Conservation (phyloP, 1,284 basidiomycete species). For the Hortiboletus rubellus region DNA sequence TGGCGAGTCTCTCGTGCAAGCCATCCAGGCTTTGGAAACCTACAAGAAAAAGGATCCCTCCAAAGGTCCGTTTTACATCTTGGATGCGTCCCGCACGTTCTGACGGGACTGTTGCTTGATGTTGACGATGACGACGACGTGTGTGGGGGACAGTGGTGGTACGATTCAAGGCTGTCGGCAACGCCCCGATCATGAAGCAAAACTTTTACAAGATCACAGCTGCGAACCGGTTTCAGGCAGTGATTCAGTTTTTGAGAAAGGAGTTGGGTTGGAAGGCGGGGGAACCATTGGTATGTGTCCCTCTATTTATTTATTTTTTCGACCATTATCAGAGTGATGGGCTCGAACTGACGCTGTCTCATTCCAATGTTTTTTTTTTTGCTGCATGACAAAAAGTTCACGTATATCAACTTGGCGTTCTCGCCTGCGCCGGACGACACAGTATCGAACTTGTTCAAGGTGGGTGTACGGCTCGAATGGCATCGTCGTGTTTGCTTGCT, state of each 20-base stretch:
- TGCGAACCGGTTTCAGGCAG: constrained; percentile 92
- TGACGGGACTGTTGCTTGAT: neutral
- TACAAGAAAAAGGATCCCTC: constrained; percentile 84
- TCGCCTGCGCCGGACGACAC: constrained; percentile 84
- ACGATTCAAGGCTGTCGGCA: constrained; percentile 97
- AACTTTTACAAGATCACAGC: constrained; percentile 98
- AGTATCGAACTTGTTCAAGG: constrained; percentile 86
- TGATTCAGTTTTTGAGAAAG: constrained; percentile 90
- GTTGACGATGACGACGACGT: neutral
- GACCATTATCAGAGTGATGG: neutral
- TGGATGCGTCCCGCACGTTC: neutral
- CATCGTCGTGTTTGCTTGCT: constrained; percentile 2
- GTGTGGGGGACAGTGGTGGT: constrained; percentile 73
- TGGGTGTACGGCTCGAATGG: constrained; percentile 24
- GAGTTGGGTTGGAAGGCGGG: constrained; percentile 87
- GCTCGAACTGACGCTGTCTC: neutral
- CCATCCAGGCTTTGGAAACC: constrained; percentile 70
- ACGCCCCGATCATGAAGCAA: constrained; percentile 98
- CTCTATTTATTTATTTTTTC: neutral
- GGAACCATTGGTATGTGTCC: constrained; percentile 77
- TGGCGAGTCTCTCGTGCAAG: constrained; percentile 50
- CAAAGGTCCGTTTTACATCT: constrained; percentile 59
- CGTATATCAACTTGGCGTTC: constrained; percentile 98
- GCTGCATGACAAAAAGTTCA: constrained; percentile 63
- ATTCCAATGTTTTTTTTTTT: neutral